Evolutionary conservation across 2,329 filamentous ascomycete genomes (phyloP), one percentile per base, ranked within the genome.

Genomic region (Fusarium sp.): DNA sequence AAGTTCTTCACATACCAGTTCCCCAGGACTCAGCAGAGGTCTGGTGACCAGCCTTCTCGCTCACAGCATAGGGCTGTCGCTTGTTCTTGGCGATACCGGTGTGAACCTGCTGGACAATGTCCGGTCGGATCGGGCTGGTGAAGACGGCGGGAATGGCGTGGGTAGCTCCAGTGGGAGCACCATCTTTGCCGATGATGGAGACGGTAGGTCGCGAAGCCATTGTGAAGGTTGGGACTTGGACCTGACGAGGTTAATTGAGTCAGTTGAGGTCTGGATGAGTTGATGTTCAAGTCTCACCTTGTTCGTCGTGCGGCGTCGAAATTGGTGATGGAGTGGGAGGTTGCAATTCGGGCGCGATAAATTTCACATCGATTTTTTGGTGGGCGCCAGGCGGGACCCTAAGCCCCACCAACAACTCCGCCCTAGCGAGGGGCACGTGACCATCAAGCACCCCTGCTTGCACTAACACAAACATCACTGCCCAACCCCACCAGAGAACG

Each of bases 81-180:
- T 97, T 98, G 93, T 99, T 99, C 95, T 99, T 99, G 86, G 96
- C 96, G 91, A 99, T 97, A 84, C 97, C 97, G 84, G 95, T 97
- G 93, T 99, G 97, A 83, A 98, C 93, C 87, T 95, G 93, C 92
- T 98, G 96, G 85, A 99, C 97, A 86, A 99, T 98, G 89, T 99
- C 97, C 84, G 95, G 94, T 87, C 97, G 96, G 91, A 99, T 98
- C 81, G 97, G 97, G 82, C 94, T 91, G 87, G 91, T 92, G 94
- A 99, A 99, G 89, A 99, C 96, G 88, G 95, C 92, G 85, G 97
- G 97, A 82, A 98, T 92, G 86, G 97, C 91, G 87, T 95, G 92
- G 85, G 95, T 96, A 86, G 93, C 91, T 86, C 94, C 94, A 87
- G 92, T 94, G 88, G 95, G 90, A 90, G 93, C 90, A 90, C 97